These are phyloP conservation scores for Hypoxylon fragiforme DNA, from an alignment of 495 filamentous ascomycete species.

Conservation along the genomic window DNA sequence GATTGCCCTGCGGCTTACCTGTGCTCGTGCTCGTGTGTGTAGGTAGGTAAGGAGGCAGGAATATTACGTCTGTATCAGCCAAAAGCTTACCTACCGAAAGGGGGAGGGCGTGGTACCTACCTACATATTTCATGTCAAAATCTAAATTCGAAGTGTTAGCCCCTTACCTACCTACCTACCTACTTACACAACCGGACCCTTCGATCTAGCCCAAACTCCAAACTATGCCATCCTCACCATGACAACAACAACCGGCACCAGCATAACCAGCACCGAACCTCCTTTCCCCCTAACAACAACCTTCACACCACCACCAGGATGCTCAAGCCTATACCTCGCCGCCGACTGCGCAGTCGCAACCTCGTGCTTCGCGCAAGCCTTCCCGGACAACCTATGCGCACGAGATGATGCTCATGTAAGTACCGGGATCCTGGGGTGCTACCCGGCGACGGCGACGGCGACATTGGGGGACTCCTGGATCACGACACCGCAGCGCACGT, in stretches of 20 bases:
- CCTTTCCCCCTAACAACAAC: constrained; percentile 1
- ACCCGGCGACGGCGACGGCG: not conserved
- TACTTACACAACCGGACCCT: not conserved
- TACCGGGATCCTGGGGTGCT: not conserved
- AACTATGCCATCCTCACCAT: not conserved
- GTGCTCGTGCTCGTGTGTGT: too few species aligned
- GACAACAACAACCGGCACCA: not conserved
- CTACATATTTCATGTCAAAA: too few species aligned
- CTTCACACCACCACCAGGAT: constrained; percentile 3
- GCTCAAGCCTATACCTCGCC: not conserved
- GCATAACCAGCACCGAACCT: not conserved
- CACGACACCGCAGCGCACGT: not conserved
- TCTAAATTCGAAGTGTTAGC: too few species aligned
- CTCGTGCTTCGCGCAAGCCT: not conserved
- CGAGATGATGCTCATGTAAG: not conserved
- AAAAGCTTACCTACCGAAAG: too few species aligned
- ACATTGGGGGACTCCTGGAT: too few species aligned
- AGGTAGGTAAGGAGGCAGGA: too few species aligned
- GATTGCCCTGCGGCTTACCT: too few species aligned
- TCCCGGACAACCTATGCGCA: not conserved
- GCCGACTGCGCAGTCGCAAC: not conserved
- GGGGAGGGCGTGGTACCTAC: too few species aligned
- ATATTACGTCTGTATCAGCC: too few species aligned
- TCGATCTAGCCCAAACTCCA: not conserved
- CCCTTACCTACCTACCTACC: not conserved